A percentile compares a stretch with the other conserved stretches of the same genome.
phyloP scores from a whole-genome alignment of 805 yeast species.

The Saturnispora ahearnii region DNA sequence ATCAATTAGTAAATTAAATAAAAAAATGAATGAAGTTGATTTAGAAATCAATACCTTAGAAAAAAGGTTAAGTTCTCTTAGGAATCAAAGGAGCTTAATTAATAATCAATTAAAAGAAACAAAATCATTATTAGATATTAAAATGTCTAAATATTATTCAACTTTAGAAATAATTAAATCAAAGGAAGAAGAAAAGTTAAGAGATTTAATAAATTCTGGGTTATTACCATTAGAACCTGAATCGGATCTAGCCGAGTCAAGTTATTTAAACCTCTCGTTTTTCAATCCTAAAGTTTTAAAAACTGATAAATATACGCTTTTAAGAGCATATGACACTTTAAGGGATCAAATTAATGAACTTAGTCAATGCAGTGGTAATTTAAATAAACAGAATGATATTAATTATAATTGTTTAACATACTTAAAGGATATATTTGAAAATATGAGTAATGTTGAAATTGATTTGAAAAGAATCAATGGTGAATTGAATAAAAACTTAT shows the following conservation, averaged over 20 bases:
- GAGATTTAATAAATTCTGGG: neutral
- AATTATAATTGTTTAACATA: neutral
- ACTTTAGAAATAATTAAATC: conserved; percentile 20
- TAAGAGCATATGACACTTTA: neutral
- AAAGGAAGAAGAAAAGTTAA: conserved; percentile 12
- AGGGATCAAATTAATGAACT: neutral
- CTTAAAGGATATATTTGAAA: neutral
- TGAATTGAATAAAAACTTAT: neutral
- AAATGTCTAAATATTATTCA: conserved; percentile 36
- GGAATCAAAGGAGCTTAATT: conserved; percentile 28
- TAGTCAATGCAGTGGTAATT: neutral
- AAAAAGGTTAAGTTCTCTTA: conserved; percentile 26
- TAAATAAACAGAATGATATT: neutral
- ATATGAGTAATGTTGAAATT: neutral
- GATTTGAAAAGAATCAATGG: neutral
- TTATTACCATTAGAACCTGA: neutral
- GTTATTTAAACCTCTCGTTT: neutral
- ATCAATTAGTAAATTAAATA: conserved; percentile 30
- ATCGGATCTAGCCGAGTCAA: neutral
- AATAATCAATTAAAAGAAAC: conserved; percentile 35
- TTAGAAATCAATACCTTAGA: conserved; percentile 34
- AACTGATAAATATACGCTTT: neutral
- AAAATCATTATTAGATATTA: conserved; percentile 42
- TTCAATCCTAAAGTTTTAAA: neutral
- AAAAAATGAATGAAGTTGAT: conserved; percentile 28